Evolutionary conservation across 2,329 filamentous ascomycete genomes (phyloP).

Genomic region (Domatiomyces catenatus): DNA sequence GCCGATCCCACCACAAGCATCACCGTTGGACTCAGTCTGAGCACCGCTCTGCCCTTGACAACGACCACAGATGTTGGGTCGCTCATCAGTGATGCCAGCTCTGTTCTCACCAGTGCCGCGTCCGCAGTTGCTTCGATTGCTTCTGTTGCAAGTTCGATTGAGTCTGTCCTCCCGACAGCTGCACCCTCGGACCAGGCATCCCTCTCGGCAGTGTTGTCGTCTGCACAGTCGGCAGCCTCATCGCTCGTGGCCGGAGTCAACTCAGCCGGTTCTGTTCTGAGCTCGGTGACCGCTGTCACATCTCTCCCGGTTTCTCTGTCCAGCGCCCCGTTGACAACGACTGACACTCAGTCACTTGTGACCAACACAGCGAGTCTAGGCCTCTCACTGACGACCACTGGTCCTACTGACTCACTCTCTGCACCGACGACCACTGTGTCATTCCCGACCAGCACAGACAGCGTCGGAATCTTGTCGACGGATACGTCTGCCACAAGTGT

Average conservation of each 20-base stretch:
- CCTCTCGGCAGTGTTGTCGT: constrained; percentile 11
- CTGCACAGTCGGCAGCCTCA: constrained; percentile 7
- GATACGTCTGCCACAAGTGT: too few relatives aligned
- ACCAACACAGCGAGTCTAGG: neutral
- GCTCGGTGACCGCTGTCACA: constrained; percentile 2
- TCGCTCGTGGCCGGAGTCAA: constrained; percentile 10
- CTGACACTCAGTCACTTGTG: neutral
- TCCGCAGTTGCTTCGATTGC: constrained; percentile 10
- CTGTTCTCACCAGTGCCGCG: constrained; percentile 7
- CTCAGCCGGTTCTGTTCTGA: constrained; percentile 6
- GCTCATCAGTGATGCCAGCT: constrained; percentile 3
- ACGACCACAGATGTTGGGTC: neutral
- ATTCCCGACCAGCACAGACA: neutral
- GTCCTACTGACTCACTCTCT: neutral
- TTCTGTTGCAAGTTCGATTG: constrained; percentile 9
- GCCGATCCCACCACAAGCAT: neutral
- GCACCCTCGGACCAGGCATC: constrained; percentile 7
- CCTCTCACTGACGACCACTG: neutral
- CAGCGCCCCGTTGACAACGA: neutral
- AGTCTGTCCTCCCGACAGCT: constrained; percentile 9
- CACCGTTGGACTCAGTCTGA: neutral
- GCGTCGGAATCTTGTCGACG: neutral
- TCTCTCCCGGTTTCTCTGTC: constrained; percentile 2
- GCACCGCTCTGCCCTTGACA: too few relatives aligned
- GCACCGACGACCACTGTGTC: neutral